phyloP scores from a whole-genome alignment of 2,329 filamentous ascomycete species.

The Apiospora koreana region DNA sequence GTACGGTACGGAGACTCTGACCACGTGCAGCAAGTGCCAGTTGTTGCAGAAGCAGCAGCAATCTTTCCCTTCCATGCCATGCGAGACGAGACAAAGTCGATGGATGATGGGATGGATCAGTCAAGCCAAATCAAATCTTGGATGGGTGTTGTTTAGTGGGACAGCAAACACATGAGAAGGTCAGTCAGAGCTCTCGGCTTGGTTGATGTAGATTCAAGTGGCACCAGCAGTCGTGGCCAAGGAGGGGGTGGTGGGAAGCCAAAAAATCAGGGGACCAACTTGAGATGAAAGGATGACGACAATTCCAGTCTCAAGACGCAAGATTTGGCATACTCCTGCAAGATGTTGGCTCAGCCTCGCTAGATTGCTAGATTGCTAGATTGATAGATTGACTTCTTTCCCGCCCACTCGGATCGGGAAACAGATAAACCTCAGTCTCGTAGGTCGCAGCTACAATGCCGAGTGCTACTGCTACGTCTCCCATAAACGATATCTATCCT shows the following conservation, averaged over 20 bases:
- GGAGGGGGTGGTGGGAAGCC: constrained; percentile 4
- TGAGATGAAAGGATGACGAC: constrained; percentile 3
- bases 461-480: too few species aligned
- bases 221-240: constrained; percentile 6
- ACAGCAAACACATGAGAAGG: constrained; percentile 11
- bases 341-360: not conserved
- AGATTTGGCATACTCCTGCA: constrained; percentile 6
- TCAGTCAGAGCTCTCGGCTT: constrained; percentile 4
- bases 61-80: too few species aligned
- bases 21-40: too few species aligned
- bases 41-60: too few species aligned
- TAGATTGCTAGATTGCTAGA: too few species aligned
- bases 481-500: not conserved
- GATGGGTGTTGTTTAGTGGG: constrained; percentile 1
- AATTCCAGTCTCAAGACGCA: constrained; percentile 5
- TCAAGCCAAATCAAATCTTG: constrained; percentile 10
- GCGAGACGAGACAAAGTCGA: not conserved
- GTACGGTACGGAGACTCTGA: too few species aligned
- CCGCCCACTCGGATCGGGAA: constrained; percentile 7
- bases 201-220: constrained; percentile 5
- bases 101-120: not conserved
- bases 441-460: too few species aligned
- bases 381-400: constrained; percentile 5
- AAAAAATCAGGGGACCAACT: constrained; percentile 7
- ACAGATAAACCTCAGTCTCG: not conserved